phyloP scores from a whole-genome alignment of 352 stramenopile species.

The Phytopythium aichiense region DNA sequence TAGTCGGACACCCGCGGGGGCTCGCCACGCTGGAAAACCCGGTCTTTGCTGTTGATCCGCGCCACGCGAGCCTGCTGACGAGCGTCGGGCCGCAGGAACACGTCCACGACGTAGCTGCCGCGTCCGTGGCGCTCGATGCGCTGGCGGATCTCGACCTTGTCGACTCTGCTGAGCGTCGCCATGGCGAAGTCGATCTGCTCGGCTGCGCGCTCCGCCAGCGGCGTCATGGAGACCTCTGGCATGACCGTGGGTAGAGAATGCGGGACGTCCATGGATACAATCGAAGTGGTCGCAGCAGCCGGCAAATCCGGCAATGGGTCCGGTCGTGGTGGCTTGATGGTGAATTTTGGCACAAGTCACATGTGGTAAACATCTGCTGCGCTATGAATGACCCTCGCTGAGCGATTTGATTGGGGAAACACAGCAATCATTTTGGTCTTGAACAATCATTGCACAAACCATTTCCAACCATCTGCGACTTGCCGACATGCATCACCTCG shows the following conservation, averaged over 20 bases:
- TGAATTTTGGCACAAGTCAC: not conserved
- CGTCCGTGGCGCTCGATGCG: conserved; percentile 13
- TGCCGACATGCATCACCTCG: not conserved
- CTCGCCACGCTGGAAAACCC: conserved; percentile 6
- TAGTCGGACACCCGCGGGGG: conserved; percentile 11
- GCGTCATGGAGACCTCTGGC: not conserved
- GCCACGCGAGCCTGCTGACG: not conserved
- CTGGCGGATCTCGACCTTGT: conserved; percentile 13
- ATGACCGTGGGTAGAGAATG: not conserved
- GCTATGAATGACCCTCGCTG: not conserved
- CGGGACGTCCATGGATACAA: not conserved
- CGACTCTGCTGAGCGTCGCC: conserved; percentile 7
- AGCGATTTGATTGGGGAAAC: not conserved
- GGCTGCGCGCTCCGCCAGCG: conserved; percentile 1
- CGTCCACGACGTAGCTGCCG: conserved; percentile 14
- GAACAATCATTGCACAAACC: no score
- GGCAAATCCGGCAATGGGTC: not conserved
- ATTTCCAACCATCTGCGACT: not conserved
- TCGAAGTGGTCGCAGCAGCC: not conserved
- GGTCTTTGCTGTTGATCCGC: not conserved
- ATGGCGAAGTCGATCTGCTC: conserved; percentile 1
- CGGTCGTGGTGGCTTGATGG: not conserved
- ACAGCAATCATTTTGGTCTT: no score
- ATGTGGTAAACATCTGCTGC: not conserved
- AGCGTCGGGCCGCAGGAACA: conserved; percentile 5